Evolutionary conservation across 163 green algal species (phyloP).

Genomic region (Scenedesmus sp.): DNA sequence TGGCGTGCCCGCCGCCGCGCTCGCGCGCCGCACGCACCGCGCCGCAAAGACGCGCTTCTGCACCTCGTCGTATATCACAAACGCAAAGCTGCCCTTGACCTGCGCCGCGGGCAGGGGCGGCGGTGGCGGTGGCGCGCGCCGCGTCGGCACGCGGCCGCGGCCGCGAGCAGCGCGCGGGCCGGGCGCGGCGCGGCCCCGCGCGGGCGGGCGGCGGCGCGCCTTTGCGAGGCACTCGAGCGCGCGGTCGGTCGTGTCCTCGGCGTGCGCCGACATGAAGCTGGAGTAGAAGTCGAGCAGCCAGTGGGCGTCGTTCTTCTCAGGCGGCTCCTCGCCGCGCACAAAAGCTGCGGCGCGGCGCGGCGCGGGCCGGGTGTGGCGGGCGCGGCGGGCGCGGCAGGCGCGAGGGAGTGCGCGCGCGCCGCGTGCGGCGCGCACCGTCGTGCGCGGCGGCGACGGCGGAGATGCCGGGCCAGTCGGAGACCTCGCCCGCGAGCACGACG

Average conservation of each 20-base stretch:
- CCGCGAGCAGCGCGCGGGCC: too few species aligned
- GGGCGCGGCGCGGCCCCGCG: too few species aligned
- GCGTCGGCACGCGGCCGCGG: too few species aligned
- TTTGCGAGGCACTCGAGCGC: slow-evolving; percentile 42
- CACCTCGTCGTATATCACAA: slow-evolving; percentile 68
- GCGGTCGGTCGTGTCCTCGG: slow-evolving; percentile 15
- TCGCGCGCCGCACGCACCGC: slow-evolving; percentile 52
- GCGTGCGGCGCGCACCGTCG: slow-evolving; percentile 61
- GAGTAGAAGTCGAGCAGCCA: slow-evolving; percentile 52
- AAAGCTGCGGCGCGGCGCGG: slow-evolving; percentile 51
- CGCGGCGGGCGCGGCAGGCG: not conserved
- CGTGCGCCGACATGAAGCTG: slow-evolving; percentile 26
- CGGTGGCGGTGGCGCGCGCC: too few species aligned
- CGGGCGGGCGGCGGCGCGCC: slow-evolving; percentile 2
- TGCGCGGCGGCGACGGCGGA: slow-evolving; percentile 57
- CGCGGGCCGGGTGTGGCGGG: not conserved
- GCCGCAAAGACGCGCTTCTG: slow-evolving; percentile 72
- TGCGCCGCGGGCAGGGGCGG: too few species aligned
- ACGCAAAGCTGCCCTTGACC: slow-evolving; percentile 65
- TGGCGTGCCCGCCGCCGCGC: too few species aligned
- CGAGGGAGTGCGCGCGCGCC: not conserved
- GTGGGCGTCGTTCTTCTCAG: slow-evolving; percentile 41
- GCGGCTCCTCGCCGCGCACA: slow-evolving; percentile 44
- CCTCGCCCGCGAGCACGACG: slow-evolving; percentile 64
- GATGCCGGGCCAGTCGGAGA: slow-evolving; percentile 65